Evolutionary conservation across 805 yeast genomes (phyloP).

Genomic region (Yarrowia yakushimensis): DNA sequence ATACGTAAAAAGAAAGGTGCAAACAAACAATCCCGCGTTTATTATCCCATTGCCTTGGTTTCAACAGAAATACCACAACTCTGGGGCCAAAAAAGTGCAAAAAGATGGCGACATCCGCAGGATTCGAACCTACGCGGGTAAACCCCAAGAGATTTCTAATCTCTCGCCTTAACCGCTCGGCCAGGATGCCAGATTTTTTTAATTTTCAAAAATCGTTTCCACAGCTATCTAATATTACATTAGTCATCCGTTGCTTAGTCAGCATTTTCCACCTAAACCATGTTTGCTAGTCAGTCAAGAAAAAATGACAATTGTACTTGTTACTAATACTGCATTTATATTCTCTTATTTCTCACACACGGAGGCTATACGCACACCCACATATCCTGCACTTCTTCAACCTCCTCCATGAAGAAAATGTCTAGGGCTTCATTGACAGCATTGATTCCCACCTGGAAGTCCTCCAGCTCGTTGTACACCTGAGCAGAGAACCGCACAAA

Average conservation of each 20-base stretch:
- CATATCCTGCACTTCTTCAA: slow-evolving; percentile 8
- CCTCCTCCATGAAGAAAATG: slow-evolving; percentile 25
- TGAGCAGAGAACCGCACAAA: slow-evolving; percentile 58
- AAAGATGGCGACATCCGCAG: slow-evolving; percentile 23
- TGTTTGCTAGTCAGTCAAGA: too few relatives aligned
- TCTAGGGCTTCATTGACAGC: slow-evolving; percentile 40
- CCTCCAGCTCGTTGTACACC: slow-evolving; percentile 54
- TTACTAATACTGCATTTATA: too few relatives aligned
- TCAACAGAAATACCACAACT: too few relatives aligned
- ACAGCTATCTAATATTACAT: background rate
- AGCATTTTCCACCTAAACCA: too few relatives aligned
- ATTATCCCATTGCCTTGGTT: too few relatives aligned
- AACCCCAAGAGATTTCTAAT: slow-evolving; percentile 25
- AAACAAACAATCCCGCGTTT: too few relatives aligned
- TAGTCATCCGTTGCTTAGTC: too few relatives aligned
- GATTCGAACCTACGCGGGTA: slow-evolving; percentile 26
- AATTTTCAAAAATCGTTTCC: background rate
- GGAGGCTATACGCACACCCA: slow-evolving; percentile 1
- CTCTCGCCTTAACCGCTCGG: slow-evolving; percentile 26
- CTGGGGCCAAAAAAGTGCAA: background rate
- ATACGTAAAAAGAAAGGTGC: too few relatives aligned
- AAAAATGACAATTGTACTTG: too few relatives aligned
- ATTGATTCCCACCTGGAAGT: slow-evolving; percentile 48
- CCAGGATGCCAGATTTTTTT: slow-evolving; percentile 12
- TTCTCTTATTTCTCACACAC: background rate